These are phyloP conservation scores for Micractinium sp. DNA, from an alignment of 139 green algal genomes.

Conservation along the genomic window DNA sequence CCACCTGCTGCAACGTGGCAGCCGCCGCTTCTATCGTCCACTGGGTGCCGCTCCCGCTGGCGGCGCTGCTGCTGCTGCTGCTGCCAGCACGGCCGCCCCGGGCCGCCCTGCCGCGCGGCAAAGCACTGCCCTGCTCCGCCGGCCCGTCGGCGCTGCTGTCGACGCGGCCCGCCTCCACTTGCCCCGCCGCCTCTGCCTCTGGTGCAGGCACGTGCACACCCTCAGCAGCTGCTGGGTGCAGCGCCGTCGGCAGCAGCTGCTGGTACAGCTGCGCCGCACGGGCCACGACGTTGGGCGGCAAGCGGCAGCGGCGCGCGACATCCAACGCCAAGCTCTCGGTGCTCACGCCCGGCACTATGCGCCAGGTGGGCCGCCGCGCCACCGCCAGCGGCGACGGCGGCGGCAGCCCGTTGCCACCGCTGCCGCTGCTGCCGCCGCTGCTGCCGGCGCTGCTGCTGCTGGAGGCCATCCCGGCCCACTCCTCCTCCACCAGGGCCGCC, in stretches of 20 bases:
- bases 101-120: not conserved
- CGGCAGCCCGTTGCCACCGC: not conserved
- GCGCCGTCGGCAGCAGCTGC: slow-evolving; percentile 15
- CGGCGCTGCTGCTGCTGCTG: not conserved
- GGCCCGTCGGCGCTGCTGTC: no score
- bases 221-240: not conserved
- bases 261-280: slow-evolving; percentile 48
- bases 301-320: slow-evolving; percentile 49
- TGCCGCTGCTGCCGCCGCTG: not conserved
- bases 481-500: not conserved
- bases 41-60: not conserved
- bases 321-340: slow-evolving; percentile 68
- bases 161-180: no score
- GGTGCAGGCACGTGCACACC: no score
- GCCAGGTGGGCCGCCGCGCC: slow-evolving; percentile 56
- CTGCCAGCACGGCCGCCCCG: not conserved
- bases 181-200: no score
- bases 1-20: slow-evolving; percentile 5
- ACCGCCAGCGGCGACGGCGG: not conserved
- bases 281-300: slow-evolving; percentile 42
- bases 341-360: slow-evolving; percentile 57
- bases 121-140: no score
- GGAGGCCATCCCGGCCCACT: not conserved
- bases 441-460: not conserved
- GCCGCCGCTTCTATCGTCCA: slow-evolving; percentile 14